Evolutionary conservation across 495 filamentous ascomycete genomes (phyloP).

Genomic region (Trichodelitschia bisporula): DNA sequence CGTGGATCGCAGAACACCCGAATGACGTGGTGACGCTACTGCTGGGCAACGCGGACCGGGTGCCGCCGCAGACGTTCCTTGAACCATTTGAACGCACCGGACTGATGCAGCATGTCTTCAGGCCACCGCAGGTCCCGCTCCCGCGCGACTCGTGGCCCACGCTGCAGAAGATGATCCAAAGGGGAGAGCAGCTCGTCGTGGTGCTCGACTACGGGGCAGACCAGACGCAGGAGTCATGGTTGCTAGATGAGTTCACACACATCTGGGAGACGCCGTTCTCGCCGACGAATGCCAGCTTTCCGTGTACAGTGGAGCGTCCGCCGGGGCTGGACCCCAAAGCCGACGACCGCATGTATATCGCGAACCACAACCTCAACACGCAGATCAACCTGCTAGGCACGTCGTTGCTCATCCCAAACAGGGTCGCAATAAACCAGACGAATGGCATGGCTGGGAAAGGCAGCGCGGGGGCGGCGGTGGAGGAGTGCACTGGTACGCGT

Average conservation of each 20-base stretch:
- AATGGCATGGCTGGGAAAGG: slow-evolving; percentile 42
- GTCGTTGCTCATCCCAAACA: slow-evolving; percentile 52
- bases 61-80: slow-evolving; percentile 32
- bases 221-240: slow-evolving; percentile 42
- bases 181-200: slow-evolving; percentile 33
- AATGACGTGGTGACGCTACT: slow-evolving; percentile 85
- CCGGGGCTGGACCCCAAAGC: slow-evolving; percentile 31
- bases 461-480: slow-evolving; percentile 43
- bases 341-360: slow-evolving; percentile 49
- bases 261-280: slow-evolving; percentile 45
- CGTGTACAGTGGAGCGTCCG: slow-evolving; percentile 32
- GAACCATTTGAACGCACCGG: slow-evolving; percentile 39
- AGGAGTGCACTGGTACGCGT: slow-evolving; percentile 37
- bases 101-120: slow-evolving; percentile 43
- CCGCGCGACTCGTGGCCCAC: slow-evolving; percentile 61
- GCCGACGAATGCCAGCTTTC: slow-evolving; percentile 30
- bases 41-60: slow-evolving; percentile 58
- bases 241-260: slow-evolving; percentile 40
- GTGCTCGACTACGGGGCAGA: slow-evolving; percentile 74
- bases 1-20: slow-evolving; percentile 54
- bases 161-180: slow-evolving; percentile 50
- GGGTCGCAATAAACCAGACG: slow-evolving; percentile 34
- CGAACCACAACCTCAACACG: slow-evolving; percentile 78
- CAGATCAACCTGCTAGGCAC: slow-evolving; percentile 35
- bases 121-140: slow-evolving; percentile 44